Evolutionary conservation across 2,329 filamentous ascomycete species (phyloP).

Genomic region (Exophiala mesophila): DNA sequence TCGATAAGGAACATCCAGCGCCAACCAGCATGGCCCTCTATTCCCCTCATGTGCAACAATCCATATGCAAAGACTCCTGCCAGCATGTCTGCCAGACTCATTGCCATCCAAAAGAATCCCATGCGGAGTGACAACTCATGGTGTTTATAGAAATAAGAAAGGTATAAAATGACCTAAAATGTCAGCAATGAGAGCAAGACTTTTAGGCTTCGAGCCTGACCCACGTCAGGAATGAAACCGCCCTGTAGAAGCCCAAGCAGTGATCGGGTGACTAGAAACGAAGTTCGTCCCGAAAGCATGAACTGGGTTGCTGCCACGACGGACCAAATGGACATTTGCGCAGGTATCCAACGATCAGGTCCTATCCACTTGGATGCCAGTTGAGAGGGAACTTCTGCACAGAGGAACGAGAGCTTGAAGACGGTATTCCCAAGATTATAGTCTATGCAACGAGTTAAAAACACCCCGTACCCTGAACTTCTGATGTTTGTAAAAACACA

Average conservation of each 20-base stretch:
- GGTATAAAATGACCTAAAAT: conserved; percentile 27
- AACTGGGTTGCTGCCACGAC: conserved; percentile 39
- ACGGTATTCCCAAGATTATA: conserved; percentile 49
- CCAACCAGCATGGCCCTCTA: conserved; percentile 19
- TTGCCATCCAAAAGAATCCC: conserved; percentile 36
- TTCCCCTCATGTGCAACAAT: conserved; percentile 34
- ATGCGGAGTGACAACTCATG: conserved; percentile 34
- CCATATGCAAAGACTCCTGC: conserved; percentile 41
- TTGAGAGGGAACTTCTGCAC: conserved; percentile 53
- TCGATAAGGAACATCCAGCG: conserved; percentile 37
- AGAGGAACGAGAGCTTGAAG: conserved; percentile 49
- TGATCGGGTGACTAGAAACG: conserved; percentile 38
- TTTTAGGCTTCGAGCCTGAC: background rate
- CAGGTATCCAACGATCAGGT: conserved; percentile 52
- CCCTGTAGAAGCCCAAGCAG: conserved; percentile 44
- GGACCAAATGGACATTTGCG: conserved; percentile 43
- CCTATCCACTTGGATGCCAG: conserved; percentile 52
- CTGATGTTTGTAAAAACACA: no score
- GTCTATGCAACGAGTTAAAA: conserved; percentile 13
- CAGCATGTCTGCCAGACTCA: conserved; percentile 45
- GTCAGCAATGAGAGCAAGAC: background rate
- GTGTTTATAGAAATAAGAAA: conserved; percentile 39
- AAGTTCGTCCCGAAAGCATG: conserved; percentile 40
- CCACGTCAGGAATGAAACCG: conserved; percentile 28
- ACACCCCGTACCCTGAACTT: conserved; percentile 19